Conservation (phyloP, 169 alveolate genomes). For the Plasmodium vinckei region DNA sequence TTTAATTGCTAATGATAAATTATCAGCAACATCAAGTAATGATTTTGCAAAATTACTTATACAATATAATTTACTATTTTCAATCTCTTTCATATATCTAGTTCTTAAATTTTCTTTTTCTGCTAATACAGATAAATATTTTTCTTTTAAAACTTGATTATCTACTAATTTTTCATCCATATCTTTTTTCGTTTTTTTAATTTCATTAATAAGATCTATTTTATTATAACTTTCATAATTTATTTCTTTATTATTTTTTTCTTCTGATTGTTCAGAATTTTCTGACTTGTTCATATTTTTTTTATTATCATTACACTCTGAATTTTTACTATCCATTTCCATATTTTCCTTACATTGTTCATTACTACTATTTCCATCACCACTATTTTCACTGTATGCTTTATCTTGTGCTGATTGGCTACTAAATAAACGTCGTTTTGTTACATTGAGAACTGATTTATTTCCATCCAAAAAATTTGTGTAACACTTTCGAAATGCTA, state of each 20-base stretch:
- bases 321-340: background rate
- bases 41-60: slow-evolving; percentile 92
- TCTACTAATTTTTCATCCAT: slow-evolving; percentile 79
- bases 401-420: slow-evolving; percentile 13
- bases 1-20: slow-evolving; percentile 87
- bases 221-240: slow-evolving; percentile 47
- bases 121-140: slow-evolving; percentile 86
- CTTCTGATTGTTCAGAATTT: background rate
- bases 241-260: slow-evolving; percentile 16
- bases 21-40: slow-evolving; percentile 91
- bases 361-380: background rate
- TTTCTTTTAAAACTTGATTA: slow-evolving; percentile 81
- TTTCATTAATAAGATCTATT: slow-evolving; percentile 54
- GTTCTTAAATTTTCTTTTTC: slow-evolving; percentile 88
- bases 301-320: background rate
- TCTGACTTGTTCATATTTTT: slow-evolving; percentile 24
- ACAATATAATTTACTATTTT: slow-evolving; percentile 86
- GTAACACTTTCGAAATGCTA: slow-evolving; percentile 7
- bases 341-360: no score
- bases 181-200: slow-evolving; percentile 66
- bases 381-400: background rate
- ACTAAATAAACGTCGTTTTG: slow-evolving; percentile 10
- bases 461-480: slow-evolving; percentile 10
- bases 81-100: slow-evolving; percentile 85
- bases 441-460: background rate